Evolutionary conservation across 2,329 filamentous ascomycete species (phyloP), one percentile per base, ranked within the genome.

Genomic region (Bipolaris bicolor): DNA sequence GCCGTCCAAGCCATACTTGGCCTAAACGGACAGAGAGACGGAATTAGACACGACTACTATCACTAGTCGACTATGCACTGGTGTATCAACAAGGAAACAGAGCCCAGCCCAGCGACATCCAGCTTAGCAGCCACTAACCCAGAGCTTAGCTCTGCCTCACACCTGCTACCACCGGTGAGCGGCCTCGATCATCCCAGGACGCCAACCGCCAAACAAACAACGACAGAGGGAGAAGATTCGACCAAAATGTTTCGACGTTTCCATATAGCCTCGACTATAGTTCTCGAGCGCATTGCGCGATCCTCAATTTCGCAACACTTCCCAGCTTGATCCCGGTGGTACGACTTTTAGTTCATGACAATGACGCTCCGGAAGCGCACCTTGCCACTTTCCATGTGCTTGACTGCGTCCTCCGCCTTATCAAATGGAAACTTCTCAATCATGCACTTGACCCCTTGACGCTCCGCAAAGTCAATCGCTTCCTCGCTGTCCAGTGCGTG

Each of bases 401-500:
- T 75, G 66, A 81, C 74, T 5, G 83, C 83, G 55, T 82, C 80
- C 64, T 80, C 79, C 22, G 74, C 81, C 69, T 82, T 77, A 24
- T 81, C 78, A 16, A 85, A 72, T 3, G 81, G 79, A 63, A 83
- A 85, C 62, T 78, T 81, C 72, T 85, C 81, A 34, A 84, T 70
- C 79, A 84, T 75, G 64, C 82, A 84, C 33, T 84, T 77, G 53
- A 85, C 77, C 7, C 73, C 75, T 43, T 84, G 78, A 20, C 74
- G 67, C 59, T 79, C 60, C 1, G 82, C 80, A 66, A 85, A 83
- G 3, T 71, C 74, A 56, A 85, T 83, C 2, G 82, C 79, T 58
- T 85, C 83, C 63, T 85, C 82, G 7, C 71, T 75, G 61, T 86
- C 83, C 13, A 80, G 70, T 1, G 81, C 79, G 59, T 85, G 82